Evolutionary conservation across 345 rosid genomes (phyloP), one percentile per base, ranked within the genome.

Genomic region (Bruguiera parviflora): DNA sequence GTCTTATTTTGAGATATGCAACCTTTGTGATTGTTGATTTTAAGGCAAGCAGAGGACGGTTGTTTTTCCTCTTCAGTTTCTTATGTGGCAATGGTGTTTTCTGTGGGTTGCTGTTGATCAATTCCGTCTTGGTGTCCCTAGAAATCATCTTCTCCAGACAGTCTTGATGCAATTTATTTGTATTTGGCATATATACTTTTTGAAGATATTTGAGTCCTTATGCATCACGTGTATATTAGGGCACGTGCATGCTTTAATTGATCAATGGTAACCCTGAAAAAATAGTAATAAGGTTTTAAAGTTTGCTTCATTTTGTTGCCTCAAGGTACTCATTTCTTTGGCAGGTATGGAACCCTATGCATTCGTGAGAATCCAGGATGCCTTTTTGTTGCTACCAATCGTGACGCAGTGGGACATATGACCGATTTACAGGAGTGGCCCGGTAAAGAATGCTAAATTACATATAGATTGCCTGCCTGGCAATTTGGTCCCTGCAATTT

Each of bases 321-420:
- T 63, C 37, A 58, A 64, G 70, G 61, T 35, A 53, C 53, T 5
- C 27, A 55, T 72, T 69, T 57, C 33, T 35, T 72, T 62, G 71
- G 63, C 82, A 94, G 98, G 85, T 89, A 94, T 61, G 96, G 83
- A 71, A 91, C 98, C 55, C 88, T 91, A 73, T 94, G 97, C 81
- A 79, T 94, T 31, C 90, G 97, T 46, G 93, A 94, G 86, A 94
- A 94, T 85, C 97, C 95, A 3, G 95, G 89, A 15, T 94, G 97
- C 83, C 92, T 87, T 70, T 91, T 91, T 77, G 75, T 94, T 71
- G 98, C 96, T 0, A 91, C 98, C 25, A 94, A 91, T 71, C 80
- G 97, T 59, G 98, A 94, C 65, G 83, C 97, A 2, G 92, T 87
- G 25, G 97, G 96, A 73, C 88, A 91, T 77, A 84, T 89, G 96